Evolutionary conservation across 2,329 filamentous ascomycete genomes (phyloP), one percentile per base, ranked within the genome.

Genomic region (Lachnellula cervina): DNA sequence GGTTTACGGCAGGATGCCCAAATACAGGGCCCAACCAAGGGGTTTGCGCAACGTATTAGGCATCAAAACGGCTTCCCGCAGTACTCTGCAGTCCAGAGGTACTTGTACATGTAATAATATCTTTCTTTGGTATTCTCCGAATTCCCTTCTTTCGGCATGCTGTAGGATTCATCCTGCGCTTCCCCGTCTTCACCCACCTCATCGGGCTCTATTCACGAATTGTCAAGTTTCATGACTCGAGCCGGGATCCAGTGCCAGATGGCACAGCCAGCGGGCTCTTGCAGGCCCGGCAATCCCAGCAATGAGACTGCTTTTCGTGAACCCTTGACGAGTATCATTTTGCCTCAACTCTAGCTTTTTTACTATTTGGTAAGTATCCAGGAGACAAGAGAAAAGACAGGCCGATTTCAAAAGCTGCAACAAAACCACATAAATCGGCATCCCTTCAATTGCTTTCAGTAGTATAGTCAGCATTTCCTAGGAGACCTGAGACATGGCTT

Each of bases 221-320:
- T 59, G 54, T 57, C 59, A 57, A 56, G 57, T 62, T 62, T 60
- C 53, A 62, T 62, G 54, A 59, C 55, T 57, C 52, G 48, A 56
- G 51, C 54, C 37, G 32, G 51, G 52, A 21, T 45, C 32, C 23
- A 38, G 19, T n/a, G 44, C 35, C 53, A 46, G 55, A 55, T 52
- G 50, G 52, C 55, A 59, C 52, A 56, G 43, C 25, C 45, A 55
- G 44, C 54, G 55, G 50, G 55, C 45, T 35, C 46, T 23, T 46
- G 49, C 47, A 50, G 50, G 49, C 38, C 32, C 35, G 35, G 47
- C 14, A 35, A 43, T 28, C 25, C 28, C 28, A 11, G 28, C 28
- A 8, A 9, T 32, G 28, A 32, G 9, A 9, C 9, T 8, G 28
- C 7, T 32, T 32, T 32, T 32, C 7, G 9, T 11, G n/a, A 34